These are phyloP conservation scores for Kodamaea jinghongensis DNA, from an alignment of 805 yeast genomes.

Conservation along the genomic window DNA sequence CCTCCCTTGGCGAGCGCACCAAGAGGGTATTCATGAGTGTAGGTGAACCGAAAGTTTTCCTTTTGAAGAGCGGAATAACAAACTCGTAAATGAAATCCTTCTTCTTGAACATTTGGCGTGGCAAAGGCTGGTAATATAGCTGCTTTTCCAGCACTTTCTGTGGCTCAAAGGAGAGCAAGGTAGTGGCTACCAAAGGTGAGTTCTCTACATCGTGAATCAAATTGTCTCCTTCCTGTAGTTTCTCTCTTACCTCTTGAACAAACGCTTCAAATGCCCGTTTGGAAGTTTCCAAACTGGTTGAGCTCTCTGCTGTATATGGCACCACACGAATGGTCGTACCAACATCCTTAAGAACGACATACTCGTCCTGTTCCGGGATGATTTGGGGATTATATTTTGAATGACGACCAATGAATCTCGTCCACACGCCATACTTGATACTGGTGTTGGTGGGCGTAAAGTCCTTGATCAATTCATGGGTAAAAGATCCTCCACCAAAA, in stretches of 20 bases:
- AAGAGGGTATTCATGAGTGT: slow-evolving; percentile 9
- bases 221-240: slow-evolving; percentile 1
- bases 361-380: slow-evolving; percentile 33
- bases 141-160: no score
- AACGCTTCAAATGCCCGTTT: slow-evolving; percentile 1
- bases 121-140: no score
- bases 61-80: slow-evolving; percentile 5
- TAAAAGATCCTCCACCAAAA: slow-evolving; percentile 19
- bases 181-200: no score
- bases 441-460: slow-evolving; percentile 26
- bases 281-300: not conserved
- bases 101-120: no score
- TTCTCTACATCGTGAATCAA: no score
- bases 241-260: slow-evolving; percentile 1
- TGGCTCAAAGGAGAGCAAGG: not conserved
- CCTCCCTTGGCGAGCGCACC: slow-evolving; percentile 7
- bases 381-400: slow-evolving; percentile 29
- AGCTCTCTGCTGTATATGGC: not conserved
- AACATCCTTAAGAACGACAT: slow-evolving; percentile 34
- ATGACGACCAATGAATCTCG: slow-evolving; percentile 39
- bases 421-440: slow-evolving; percentile 32
- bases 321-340: slow-evolving; percentile 26
- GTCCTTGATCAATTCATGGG: slow-evolving; percentile 19
- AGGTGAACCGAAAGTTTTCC: not conserved
- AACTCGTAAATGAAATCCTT: slow-evolving; percentile 3